phyloP scores from a whole-genome alignment of 176 grass and related monocot genomes.

The Oryza brachyantha region DNA sequence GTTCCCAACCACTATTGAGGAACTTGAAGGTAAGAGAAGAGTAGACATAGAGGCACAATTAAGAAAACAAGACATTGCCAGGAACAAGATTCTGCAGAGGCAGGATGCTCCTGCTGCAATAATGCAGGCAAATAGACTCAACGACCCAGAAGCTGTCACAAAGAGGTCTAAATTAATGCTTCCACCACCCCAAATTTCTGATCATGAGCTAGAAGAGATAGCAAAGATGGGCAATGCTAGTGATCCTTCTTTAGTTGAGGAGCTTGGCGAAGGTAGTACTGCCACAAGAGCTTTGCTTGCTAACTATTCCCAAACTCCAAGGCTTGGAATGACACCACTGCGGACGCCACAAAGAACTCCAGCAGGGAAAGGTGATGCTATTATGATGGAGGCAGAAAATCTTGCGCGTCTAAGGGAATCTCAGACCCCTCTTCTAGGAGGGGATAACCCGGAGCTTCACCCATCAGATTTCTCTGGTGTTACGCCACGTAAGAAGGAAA shows the following conservation, averaged over 20 bases:
- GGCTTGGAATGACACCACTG: constrained; percentile 71
- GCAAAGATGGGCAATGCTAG: constrained; percentile 83
- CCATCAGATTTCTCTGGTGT: constrained; percentile 92
- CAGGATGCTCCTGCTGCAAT: constrained; percentile 92
- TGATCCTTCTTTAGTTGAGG: constrained; percentile 65
- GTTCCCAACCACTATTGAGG: constrained; percentile 92
- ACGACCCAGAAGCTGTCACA: constrained; percentile 90
- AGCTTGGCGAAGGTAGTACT: constrained; percentile 69
- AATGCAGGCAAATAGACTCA: constrained; percentile 93
- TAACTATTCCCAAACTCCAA: constrained; percentile 85
- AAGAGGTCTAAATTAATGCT: constrained; percentile 94
- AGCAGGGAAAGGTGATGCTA: constrained; percentile 81
- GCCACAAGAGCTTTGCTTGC: constrained; percentile 81
- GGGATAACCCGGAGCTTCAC: constrained; percentile 86
- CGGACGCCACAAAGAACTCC: constrained; percentile 79
- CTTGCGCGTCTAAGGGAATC: constrained; percentile 87
- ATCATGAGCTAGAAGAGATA: constrained; percentile 93
- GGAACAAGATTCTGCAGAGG: constrained; percentile 84
- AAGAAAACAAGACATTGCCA: constrained; percentile 87
- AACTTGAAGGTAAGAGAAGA: constrained; percentile 89
- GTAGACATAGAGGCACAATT: constrained; percentile 75
- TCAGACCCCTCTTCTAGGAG: constrained; percentile 89
- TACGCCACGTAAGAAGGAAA: constrained; percentile 79
- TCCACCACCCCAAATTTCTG: constrained; percentile 90
- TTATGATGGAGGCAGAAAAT: constrained; percentile 99